These are phyloP conservation scores for Cymodocea nodosa DNA, from an alignment of 116 monocot species.

Conservation along the genomic window DNA sequence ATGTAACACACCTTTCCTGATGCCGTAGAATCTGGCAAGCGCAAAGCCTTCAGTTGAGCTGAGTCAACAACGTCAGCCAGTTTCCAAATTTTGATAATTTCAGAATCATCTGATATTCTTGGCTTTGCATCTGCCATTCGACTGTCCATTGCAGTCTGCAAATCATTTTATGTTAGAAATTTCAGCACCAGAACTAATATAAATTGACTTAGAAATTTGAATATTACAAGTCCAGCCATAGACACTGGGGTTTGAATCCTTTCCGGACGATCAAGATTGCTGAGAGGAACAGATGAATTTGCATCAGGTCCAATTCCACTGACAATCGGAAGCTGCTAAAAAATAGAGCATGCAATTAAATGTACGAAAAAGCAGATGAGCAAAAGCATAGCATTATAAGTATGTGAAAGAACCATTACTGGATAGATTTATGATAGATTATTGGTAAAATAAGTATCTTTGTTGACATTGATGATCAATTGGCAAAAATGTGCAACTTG, in stretches of 20 bases:
- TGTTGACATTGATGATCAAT: background rate
- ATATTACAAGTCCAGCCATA: conserved; percentile 1
- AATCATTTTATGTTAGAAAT: background rate
- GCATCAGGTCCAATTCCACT: conserved; percentile 1
- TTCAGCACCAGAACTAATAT: background rate
- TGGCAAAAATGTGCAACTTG: too few species aligned
- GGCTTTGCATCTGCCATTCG: conserved; percentile 52
- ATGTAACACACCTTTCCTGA: conserved; percentile 48
- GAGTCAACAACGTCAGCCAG: conserved; percentile 65
- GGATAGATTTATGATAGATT: too few species aligned
- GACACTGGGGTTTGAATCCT: conserved; percentile 4
- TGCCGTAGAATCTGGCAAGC: conserved; percentile 47
- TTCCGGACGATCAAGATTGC: conserved; percentile 1
- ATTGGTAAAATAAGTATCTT: too few species aligned
- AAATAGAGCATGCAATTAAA: background rate
- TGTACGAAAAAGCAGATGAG: background rate
- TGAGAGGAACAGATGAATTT: conserved; percentile 4
- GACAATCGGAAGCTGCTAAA: conserved; percentile 1
- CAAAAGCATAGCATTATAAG: too few species aligned
- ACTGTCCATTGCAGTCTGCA: conserved; percentile 25
- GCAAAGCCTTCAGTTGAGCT: conserved; percentile 54
- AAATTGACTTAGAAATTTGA: background rate
- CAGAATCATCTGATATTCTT: conserved; percentile 61
- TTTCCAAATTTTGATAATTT: conserved; percentile 79
- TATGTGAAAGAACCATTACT: too few species aligned